Percentiles rank a stretch among this genome's conserved stretches.
These are phyloP conservation scores for Omphalotus guepiniiformis DNA, from an alignment of 768 basidiomycete species.

Conservation along the genomic window DNA sequence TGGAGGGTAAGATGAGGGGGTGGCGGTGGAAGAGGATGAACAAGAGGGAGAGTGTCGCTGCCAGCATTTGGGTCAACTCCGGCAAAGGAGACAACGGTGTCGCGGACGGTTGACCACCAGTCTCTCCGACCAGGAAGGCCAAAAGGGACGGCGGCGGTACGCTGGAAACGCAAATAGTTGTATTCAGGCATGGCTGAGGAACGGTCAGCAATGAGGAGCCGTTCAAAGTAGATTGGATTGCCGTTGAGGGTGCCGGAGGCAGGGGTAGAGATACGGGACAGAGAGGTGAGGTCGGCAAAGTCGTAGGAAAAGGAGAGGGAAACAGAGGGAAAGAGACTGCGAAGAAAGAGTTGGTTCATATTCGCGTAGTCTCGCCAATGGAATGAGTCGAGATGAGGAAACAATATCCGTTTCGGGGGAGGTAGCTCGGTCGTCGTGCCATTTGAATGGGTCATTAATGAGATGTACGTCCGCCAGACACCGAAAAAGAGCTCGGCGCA, in stretches of 20 bases:
- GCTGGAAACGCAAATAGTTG: conserved; percentile 64
- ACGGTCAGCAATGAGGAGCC: conserved; percentile 85
- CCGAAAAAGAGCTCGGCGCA: conserved; percentile 90
- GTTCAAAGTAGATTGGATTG: conserved; percentile 74
- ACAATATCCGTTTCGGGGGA: conserved; percentile 68
- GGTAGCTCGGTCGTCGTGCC: conserved; percentile 69
- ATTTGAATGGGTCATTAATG: conserved; percentile 68
- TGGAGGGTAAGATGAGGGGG: conserved; percentile 1
- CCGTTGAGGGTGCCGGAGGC: conserved; percentile 38
- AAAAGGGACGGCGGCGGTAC: conserved; percentile 74
- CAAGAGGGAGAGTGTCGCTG: conserved; percentile 30
- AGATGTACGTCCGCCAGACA: conserved; percentile 87
- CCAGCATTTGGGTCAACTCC: conserved; percentile 46
- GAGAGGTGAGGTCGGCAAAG: conserved; percentile 67
- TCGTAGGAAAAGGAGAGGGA: conserved; percentile 79
- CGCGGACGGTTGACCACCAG: conserved; percentile 84
- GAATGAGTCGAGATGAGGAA: conserved; percentile 33
- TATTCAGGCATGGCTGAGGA: conserved; percentile 75
- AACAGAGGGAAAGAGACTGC: conserved; percentile 74
- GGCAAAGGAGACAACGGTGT: conserved; percentile 68
- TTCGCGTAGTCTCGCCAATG: conserved; percentile 10
- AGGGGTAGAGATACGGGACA: not conserved
- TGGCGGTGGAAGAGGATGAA: not conserved
- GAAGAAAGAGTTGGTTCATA: conserved; percentile 63
- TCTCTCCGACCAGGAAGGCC: conserved; percentile 59